phyloP scores from a whole-genome alignment of 1,284 basidiomycete species.

The Austroboletus sp. region DNA sequence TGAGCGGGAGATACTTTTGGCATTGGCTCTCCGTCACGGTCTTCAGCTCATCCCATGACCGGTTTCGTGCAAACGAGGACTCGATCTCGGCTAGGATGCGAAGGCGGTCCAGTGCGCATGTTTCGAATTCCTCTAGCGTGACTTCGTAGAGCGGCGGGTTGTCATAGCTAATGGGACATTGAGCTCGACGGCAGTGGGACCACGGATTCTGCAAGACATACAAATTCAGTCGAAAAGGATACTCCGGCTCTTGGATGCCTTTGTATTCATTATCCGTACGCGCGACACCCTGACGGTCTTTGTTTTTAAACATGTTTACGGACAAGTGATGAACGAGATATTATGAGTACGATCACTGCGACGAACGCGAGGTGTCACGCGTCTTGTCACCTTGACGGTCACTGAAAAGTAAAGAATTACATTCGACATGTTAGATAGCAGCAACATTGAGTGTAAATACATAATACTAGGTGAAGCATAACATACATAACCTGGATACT shows the following conservation, averaged over 20 bases:
- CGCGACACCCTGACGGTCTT: constrained; percentile 4
- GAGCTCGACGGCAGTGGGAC: constrained; percentile 6
- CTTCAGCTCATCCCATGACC: constrained; percentile 71
- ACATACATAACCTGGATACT: constrained; percentile 24
- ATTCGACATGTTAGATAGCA: constrained; percentile 17
- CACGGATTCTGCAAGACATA: constrained; percentile 40
- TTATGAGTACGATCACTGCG: constrained; percentile 15
- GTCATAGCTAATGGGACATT: constrained; percentile 59
- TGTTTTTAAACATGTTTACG: constrained; percentile 20
- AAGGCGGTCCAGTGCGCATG: constrained; percentile 82
- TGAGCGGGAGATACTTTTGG: constrained; percentile 68
- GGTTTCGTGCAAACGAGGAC: constrained; percentile 80
- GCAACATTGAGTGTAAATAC: constrained; percentile 15
- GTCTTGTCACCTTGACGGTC: constrained; percentile 12
- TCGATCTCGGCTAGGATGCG: constrained; percentile 93
- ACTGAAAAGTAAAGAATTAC: constrained; percentile 1
- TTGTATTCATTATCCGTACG: constrained; percentile 1
- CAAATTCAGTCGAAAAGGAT: constrained; percentile 78
- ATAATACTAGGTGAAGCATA: constrained; percentile 29
- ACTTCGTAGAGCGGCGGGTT: constrained; percentile 84
- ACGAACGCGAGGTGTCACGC: constrained; percentile 29
- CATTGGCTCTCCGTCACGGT: constrained; percentile 54
- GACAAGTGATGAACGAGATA: not conserved
- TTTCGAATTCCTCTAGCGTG: constrained; percentile 94
- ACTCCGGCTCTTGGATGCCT: constrained; percentile 27